A percentile compares a stretch with the other conserved stretches of the same genome.
Conservation (phyloP, 164 flowering plant genomes). For the Magnolia sinica region DNA sequence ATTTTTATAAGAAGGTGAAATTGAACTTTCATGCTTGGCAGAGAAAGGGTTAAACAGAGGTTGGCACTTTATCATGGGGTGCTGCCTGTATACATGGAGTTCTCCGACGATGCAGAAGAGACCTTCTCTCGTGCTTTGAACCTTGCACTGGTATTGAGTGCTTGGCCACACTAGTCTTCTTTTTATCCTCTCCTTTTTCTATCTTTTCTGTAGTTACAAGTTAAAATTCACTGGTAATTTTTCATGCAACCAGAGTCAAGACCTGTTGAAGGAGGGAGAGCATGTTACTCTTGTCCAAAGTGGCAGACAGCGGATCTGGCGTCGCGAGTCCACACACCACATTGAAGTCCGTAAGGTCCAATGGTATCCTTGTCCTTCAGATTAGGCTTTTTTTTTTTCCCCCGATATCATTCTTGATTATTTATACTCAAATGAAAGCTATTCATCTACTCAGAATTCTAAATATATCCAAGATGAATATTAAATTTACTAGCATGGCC, state of each 20-base stretch:
- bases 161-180: not conserved
- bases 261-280: slow-evolving; percentile 61
- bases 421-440: no score
- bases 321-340: slow-evolving; percentile 80
- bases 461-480: no score
- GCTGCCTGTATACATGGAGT: slow-evolving; percentile 76
- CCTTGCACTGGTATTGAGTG: slow-evolving; percentile 52
- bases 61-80: slow-evolving; percentile 87
- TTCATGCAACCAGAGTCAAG: slow-evolving; percentile 42
- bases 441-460: no score
- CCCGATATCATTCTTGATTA: no score
- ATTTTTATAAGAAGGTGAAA: no score
- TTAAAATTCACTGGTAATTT: no score
- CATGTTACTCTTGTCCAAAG: slow-evolving; percentile 92
- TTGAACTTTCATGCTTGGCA: slow-evolving; percentile 28
- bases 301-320: slow-evolving; percentile 96
- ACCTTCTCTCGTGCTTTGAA: slow-evolving; percentile 79
- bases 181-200: not conserved
- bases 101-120: slow-evolving; percentile 88
- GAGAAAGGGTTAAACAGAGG: slow-evolving; percentile 82
- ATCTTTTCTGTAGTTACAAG: not conserved
- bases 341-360: slow-evolving; percentile 84
- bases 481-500: no score
- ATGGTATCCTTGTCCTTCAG: slow-evolving; percentile 26
- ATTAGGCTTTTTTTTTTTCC: not conserved